Conservation (phyloP, 768 basidiomycete genomes). For the Mycena filopes region DNA sequence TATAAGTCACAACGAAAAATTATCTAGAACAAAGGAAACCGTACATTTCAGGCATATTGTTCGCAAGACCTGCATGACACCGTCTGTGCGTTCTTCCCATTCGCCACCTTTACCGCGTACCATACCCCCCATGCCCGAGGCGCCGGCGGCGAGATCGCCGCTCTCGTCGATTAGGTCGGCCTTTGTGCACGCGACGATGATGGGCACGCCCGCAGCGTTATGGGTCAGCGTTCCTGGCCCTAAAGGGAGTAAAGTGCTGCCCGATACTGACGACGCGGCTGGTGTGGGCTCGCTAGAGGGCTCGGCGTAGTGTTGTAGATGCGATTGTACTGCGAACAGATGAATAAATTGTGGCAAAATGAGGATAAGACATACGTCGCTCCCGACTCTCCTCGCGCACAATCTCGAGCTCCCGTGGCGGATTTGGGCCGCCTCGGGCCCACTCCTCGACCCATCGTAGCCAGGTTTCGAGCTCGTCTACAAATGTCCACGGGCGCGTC, state of each 20-base stretch:
- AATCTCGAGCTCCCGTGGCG: slow-evolving; percentile 77
- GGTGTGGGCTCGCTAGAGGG: slow-evolving; percentile 76
- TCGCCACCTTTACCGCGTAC: slow-evolving; percentile 91
- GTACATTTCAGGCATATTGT: slow-evolving; percentile 92
- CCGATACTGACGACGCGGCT: slow-evolving; percentile 65
- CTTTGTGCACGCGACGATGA: slow-evolving; percentile 91
- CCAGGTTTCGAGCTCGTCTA: slow-evolving; percentile 88
- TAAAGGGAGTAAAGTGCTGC: slow-evolving; percentile 79
- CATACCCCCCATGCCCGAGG: slow-evolving; percentile 89
- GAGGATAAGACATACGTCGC: slow-evolving; percentile 65
- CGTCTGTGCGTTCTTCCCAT: slow-evolving; percentile 96
- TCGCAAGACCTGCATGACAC: slow-evolving; percentile 93
- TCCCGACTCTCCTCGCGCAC: slow-evolving; percentile 85
- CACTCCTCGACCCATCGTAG: slow-evolving; percentile 86
- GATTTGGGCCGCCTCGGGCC: slow-evolving; percentile 68
- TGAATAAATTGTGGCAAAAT: slow-evolving; percentile 13
- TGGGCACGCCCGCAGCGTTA: slow-evolving; percentile 86
- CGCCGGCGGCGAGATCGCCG: slow-evolving; percentile 75
- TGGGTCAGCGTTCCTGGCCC: slow-evolving; percentile 88
- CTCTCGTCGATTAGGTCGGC: slow-evolving; percentile 93
- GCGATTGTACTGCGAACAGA: slow-evolving; percentile 74
- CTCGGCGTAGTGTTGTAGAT: slow-evolving; percentile 91
- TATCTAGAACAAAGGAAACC: slow-evolving; percentile 39
- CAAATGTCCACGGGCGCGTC: slow-evolving; percentile 93
- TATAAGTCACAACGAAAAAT: background rate